Evolutionary conservation across 2,329 filamentous ascomycete species (phyloP).

Genomic region (Fusarium proliferatum): DNA sequence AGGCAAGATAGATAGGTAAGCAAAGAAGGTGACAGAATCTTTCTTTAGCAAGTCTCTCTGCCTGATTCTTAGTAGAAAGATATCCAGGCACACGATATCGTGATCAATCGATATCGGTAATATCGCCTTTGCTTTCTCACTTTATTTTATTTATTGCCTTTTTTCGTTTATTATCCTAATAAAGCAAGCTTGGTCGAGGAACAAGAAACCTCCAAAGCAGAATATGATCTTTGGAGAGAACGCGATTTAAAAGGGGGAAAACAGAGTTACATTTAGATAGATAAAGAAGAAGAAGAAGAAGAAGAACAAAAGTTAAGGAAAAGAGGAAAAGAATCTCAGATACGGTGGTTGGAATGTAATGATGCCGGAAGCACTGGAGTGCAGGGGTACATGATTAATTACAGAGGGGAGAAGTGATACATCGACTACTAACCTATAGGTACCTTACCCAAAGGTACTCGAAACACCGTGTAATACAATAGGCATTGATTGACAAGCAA

Average conservation of each 20-base stretch:
- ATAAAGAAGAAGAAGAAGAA: neutral
- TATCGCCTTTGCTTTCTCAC: neutral
- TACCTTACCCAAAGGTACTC: neutral
- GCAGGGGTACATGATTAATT: slow-evolving; percentile 2
- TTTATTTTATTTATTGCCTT: neutral
- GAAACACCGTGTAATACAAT: neutral
- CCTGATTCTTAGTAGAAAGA: neutral
- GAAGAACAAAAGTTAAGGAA: neutral
- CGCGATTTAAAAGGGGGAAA: neutral
- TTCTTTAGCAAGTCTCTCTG: neutral
- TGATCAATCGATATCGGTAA: neutral
- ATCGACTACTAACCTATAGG: neutral
- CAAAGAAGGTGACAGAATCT: slow-evolving; percentile 6
- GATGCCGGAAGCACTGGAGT: slow-evolving; percentile 1
- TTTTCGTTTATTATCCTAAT: neutral
- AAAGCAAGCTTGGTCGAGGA: neutral
- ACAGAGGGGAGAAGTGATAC: neutral
- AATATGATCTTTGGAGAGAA: neutral
- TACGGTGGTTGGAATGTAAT: slow-evolving; percentile 8
- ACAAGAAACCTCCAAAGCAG: neutral
- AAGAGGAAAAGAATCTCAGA: neutral
- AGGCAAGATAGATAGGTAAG: neutral
- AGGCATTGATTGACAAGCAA: neutral
- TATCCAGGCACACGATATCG: neutral
- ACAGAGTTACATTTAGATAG: neutral